Base-by-base conservation (phyloP, 139 green algal species). In the Haematococcus lacustris region DNA sequence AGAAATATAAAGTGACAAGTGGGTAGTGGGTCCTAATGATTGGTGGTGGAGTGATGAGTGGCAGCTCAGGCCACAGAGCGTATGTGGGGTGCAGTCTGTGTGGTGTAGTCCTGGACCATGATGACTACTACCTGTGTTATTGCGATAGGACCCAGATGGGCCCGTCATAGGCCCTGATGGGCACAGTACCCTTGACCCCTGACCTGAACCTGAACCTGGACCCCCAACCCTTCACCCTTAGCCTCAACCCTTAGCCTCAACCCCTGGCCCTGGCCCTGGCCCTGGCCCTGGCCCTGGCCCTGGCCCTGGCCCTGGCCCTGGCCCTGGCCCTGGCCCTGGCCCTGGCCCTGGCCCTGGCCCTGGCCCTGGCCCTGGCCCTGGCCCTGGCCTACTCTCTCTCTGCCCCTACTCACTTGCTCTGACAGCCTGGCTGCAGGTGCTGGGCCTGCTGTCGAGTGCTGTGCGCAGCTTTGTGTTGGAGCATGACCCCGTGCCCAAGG, bases 401-500 rank as follows among this genome's bases (percentile, higher is more conserved):
- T 34, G 4, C 32, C 17, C 32, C 17, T 63, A 17, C 7, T 5
- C 34, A 21, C 7, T 70, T 51, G 2, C 3, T n/a, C n/a, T n/a
- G n/a, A n/a, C n/a, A n/a, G 3, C 51, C 39, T 39, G 34, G 37
- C 13, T 51, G 28, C 67, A 72, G 67, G 67, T 50, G 5, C 41
- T 72, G 41, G 67, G 67, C 3, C 41, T 72, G 43, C 38, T 23
- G 2, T 43, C 63, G 32, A 9, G 13, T 50, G 67, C 67, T 25
- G 38, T 83, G 4, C 50, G 70, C 13, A 88, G 85, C 76, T 92
- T 87, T 76, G 83, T 88, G n/a, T 78, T 91, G 35, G 74, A 88
- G 38, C 81, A 87, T 60, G 87, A 92, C 70, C 87, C 85, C 0
- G 76, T 92, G 26, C 87, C 87, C 0, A 75, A 85, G 0, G 85